Base-by-base conservation (phyloP, 129 eudicot genomes). In the Glebionis coronaria region DNA sequence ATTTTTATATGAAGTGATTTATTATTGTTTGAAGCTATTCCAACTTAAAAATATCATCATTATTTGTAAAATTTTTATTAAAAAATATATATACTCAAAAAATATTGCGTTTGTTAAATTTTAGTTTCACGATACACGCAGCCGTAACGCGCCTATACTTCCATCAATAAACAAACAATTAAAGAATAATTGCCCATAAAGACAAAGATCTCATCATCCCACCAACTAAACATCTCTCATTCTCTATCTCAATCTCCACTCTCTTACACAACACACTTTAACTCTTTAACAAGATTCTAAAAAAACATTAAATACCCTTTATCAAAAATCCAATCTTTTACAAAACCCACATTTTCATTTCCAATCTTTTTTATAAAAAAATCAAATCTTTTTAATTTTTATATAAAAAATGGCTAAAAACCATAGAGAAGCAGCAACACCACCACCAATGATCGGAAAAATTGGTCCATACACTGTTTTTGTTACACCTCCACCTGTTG, bases 381-480 rank as follows among this genome's bases (percentile, higher is more conserved):
- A 38, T 29, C 10, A 1, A 27, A 46, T 18, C 2, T 1, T 40
- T 23, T 59, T 57, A 31, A 0, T 1, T 40, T 23, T 59, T 57
- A 31, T 72, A 2, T n/a, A 21, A 31, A 73, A 23, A 85, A 90
- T 90, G 97, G 74, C 95, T 31, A 76, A 82, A 45, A 80, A 76
- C 61, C 40, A 31, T 31, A 76, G 9, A 58, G 86, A 84, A 64
- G 65, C 79, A 15, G 74, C 86, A 5, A 81, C 89, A 2, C 95
- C 90, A 52, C 87, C 87, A 52, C 87, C 87, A 44, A 79, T 85
- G 83, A 91, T 91, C 77, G 96, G 97, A 9, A 91, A 91, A 93
- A 91, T 87, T 83, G 97, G 97, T 4, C 97, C 97, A 0, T 91
- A 91, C 80, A 91, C 97, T 2, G 97, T 91, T 45, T 91, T 87